A percentile compares a stretch with the other conserved stretches of the same genome.
Conservation (phyloP, 1,139 yeast genomes). For the Protomyces gravidus region DNA sequence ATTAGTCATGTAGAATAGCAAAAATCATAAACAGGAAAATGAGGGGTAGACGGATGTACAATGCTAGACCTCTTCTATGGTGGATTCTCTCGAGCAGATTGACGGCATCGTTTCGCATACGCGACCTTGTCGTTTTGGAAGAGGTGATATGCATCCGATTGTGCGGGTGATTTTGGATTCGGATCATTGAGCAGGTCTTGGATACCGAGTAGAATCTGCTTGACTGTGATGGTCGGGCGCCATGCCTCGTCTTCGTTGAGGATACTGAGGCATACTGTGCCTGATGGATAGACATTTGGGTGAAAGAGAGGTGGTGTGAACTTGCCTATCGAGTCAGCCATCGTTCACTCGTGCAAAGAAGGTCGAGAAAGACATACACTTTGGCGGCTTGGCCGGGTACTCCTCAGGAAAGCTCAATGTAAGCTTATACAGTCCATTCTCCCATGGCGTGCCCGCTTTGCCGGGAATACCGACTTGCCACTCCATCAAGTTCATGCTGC, state of each 20-base stretch:
- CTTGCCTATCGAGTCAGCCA: conserved; percentile 38
- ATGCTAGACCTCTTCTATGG: background rate
- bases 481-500: conserved; percentile 71
- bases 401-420: conserved; percentile 69
- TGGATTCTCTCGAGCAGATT: conserved; percentile 19
- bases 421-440: conserved; percentile 81
- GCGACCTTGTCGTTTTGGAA: conserved; percentile 51
- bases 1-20: no score
- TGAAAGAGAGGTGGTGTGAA: conserved; percentile 88
- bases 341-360: background rate
- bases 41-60: no score
- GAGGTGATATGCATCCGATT: conserved; percentile 91
- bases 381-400: conserved; percentile 10
- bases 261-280: conserved; percentile 88
- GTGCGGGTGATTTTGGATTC: conserved; percentile 95
- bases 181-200: conserved; percentile 89
- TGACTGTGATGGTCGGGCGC: conserved; percentile 94
- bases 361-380: background rate
- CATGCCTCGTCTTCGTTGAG: conserved; percentile 95
- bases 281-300: conserved; percentile 95
- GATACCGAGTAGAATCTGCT: conserved; percentile 83
- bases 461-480: conserved; percentile 99
- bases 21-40: no score
- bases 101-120: conserved; percentile 52
- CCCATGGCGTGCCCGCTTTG: conserved; percentile 80